These are phyloP conservation scores for Lasiosphaeria ovina DNA, from an alignment of 495 filamentous ascomycete species.

Conservation along the genomic window DNA sequence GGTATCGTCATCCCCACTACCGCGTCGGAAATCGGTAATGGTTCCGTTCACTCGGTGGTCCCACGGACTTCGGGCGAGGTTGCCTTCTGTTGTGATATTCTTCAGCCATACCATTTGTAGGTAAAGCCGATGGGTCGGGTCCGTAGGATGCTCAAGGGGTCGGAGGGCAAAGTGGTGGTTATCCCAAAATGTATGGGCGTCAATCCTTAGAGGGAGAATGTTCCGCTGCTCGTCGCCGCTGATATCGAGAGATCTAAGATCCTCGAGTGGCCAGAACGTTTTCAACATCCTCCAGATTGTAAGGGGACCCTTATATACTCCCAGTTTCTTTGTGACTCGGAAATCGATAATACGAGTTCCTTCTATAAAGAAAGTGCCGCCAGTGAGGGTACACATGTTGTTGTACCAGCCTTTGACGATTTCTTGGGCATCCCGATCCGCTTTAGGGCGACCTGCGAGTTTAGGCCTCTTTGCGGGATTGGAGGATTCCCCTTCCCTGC, in stretches of 20 bases:
- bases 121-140: constrained; percentile 9
- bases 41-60: no score
- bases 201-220: constrained; percentile 7
- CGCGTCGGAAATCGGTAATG: no score
- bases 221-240: constrained; percentile 7
- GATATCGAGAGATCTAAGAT: constrained; percentile 2
- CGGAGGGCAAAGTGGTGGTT: constrained; percentile 10
- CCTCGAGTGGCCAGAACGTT: constrained; percentile 8
- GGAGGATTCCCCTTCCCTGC: constrained; percentile 11
- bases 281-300: constrained; percentile 7
- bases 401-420: constrained; percentile 13
- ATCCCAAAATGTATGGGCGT: constrained; percentile 12
- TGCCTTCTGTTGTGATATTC: no score
- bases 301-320: not conserved
- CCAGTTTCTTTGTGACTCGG: constrained; percentile 8
- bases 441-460: constrained; percentile 6
- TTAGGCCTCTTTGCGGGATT: constrained; percentile 10
- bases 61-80: no score
- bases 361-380: constrained; percentile 7
- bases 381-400: constrained; percentile 12
- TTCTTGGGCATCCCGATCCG: constrained; percentile 11
- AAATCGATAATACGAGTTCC: constrained; percentile 9
- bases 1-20: no score
- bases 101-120: constrained; percentile 9
- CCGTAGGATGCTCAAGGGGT: constrained; percentile 6